Percentiles rank a stretch among this genome's conserved stretches.
These are phyloP conservation scores for Raffaelea arxii DNA, from an alignment of 2,329 filamentous ascomycete species.

Conservation along the genomic window DNA sequence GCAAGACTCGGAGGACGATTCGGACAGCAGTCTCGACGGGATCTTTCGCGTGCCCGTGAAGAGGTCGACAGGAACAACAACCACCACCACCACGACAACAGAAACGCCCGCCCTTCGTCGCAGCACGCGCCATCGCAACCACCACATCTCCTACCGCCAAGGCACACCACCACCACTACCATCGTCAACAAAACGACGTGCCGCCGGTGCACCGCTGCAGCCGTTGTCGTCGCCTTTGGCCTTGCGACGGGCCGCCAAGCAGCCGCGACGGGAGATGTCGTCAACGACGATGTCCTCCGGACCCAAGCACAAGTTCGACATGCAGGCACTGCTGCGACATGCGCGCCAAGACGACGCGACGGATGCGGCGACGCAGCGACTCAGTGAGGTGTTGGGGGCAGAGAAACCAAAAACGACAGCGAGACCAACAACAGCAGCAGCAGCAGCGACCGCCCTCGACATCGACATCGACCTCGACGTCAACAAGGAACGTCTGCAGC, in stretches of 20 bases:
- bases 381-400: conserved; percentile 22
- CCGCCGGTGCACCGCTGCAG: no score
- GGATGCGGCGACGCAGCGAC: conserved; percentile 42
- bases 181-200: conserved; percentile 8
- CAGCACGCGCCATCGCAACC: no score
- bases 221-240: conserved; percentile 32
- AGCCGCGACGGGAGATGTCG: conserved; percentile 4
- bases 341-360: conserved; percentile 49
- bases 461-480: conserved; percentile 5
- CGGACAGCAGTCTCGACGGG: no score
- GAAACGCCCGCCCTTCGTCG: no score
- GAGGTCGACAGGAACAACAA: no score
- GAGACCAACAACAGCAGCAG: conserved; percentile 16
- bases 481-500: conserved; percentile 29
- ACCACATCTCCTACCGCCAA: no score
- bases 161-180: no score
- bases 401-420: neutral
- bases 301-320: conserved; percentile 51
- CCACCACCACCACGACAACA: no score
- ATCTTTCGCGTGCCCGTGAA: no score
- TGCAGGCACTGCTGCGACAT: conserved; percentile 52
- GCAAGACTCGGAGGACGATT: no score
- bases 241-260: conserved; percentile 17
- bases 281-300: conserved; percentile 15
- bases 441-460: conserved; percentile 10